phyloP scores from a whole-genome alignment of 2,329 filamentous ascomycete genomes.

The Pyrenochaeta sp. region DNA sequence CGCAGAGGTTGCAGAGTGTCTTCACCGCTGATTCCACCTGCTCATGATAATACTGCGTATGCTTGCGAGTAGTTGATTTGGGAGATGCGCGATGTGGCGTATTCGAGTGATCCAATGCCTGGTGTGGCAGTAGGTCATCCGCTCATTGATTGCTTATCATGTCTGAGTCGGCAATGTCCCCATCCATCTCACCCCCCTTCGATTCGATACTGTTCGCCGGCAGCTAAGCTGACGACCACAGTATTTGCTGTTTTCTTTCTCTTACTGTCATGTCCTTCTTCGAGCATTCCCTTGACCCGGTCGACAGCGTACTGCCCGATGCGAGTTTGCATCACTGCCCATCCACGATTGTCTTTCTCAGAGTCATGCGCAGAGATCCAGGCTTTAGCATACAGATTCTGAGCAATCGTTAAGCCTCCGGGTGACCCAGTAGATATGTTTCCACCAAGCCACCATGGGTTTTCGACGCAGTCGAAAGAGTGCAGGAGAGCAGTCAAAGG shows the following conservation, averaged over 20 bases:
- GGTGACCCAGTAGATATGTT: conserved; percentile 66
- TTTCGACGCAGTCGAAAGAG: conserved; percentile 67
- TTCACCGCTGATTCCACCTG: no score
- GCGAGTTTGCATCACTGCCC: conserved; percentile 61
- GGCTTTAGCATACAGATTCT: conserved; percentile 60
- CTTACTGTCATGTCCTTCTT: conserved; percentile 17
- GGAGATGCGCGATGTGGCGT: neutral
- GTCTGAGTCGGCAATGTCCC: neutral
- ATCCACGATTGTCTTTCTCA: conserved; percentile 64
- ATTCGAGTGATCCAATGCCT: neutral
- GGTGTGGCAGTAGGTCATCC: neutral
- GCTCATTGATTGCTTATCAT: neutral
- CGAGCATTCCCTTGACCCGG: conserved; percentile 41
- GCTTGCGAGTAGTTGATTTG: neutral
- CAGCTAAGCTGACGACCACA: conserved; percentile 26
- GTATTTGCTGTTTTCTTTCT: conserved; percentile 20
- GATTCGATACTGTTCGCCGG: conserved; percentile 34
- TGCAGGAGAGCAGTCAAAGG: conserved; percentile 72
- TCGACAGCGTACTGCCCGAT: conserved; percentile 49
- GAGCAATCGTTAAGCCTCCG: conserved; percentile 65
- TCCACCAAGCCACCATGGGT: conserved; percentile 70
- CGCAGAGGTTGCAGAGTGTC: no score
- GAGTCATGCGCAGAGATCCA: conserved; percentile 72
- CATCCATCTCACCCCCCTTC: conserved; percentile 19
- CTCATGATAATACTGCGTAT: neutral